Evolutionary conservation across 2,329 filamentous ascomycete species (phyloP).

Genomic region (Fusarium albosuccineum): DNA sequence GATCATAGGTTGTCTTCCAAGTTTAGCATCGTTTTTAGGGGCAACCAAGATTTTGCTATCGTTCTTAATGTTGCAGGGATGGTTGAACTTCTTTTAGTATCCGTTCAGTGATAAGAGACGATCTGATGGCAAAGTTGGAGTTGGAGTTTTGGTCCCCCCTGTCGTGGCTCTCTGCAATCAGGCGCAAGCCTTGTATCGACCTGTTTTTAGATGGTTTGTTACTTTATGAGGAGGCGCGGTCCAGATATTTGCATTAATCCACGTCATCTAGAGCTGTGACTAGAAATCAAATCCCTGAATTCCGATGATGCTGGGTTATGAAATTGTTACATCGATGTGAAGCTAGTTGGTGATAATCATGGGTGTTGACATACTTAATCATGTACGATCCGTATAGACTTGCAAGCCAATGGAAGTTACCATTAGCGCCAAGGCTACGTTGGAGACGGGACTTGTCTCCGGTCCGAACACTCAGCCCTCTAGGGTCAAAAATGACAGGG

Average conservation of each 20-base stretch:
- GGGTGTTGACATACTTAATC: slow-evolving; percentile 44
- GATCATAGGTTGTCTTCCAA: slow-evolving; percentile 60
- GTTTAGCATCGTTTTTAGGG: slow-evolving; percentile 59
- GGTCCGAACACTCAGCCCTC: not conserved
- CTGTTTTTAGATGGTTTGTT: slow-evolving; percentile 57
- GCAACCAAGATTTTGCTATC: slow-evolving; percentile 51
- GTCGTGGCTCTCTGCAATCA: slow-evolving; percentile 56
- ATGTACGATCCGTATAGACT: slow-evolving; percentile 58
- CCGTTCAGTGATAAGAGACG: slow-evolving; percentile 61
- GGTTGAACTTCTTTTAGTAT: slow-evolving; percentile 56
- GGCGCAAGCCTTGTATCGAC: slow-evolving; percentile 63
- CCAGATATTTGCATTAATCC: slow-evolving; percentile 63
- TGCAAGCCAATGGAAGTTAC: slow-evolving; percentile 61
- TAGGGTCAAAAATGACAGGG: not conserved
- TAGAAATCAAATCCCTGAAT: slow-evolving; percentile 60
- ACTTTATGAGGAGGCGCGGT: slow-evolving; percentile 62
- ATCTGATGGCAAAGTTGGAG: slow-evolving; percentile 63
- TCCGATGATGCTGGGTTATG: slow-evolving; percentile 14
- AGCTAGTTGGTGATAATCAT: slow-evolving; percentile 40
- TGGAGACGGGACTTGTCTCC: slow-evolving; percentile 56
- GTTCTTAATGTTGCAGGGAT: slow-evolving; percentile 52
- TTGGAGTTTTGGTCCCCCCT: slow-evolving; percentile 60
- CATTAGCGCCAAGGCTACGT: slow-evolving; percentile 58
- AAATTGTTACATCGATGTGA: not conserved
- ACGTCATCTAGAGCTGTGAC: slow-evolving; percentile 62